Evolutionary conservation across 805 yeast genomes (phyloP), one percentile per base, ranked within the genome.

Genomic region (Candida insectorum): DNA sequence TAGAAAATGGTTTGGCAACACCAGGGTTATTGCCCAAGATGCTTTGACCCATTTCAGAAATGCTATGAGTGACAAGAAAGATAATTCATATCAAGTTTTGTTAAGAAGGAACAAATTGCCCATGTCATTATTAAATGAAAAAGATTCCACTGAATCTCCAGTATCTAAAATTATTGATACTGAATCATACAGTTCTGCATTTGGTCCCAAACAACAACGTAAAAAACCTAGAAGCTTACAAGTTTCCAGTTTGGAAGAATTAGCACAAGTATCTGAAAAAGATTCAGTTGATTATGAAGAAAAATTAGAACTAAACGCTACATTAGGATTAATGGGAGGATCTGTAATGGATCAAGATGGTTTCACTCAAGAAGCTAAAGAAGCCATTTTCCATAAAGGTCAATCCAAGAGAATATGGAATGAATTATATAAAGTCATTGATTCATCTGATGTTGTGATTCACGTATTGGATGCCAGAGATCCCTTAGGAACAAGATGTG

Each of bases 361-460:
- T 35, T 85, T 83, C 75, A 74, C 94, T 4, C 81, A 80, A 49
- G 93, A 86, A 50, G 96, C 97, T 24, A 88, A 86, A 56, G 98
- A 93, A 61, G 89, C 93, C 40, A 89, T 91, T 60, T 91, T 91
- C 72, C 80, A 83, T 56, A 91, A 91, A 60, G 98, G 98, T 51
- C 98, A 91, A 67, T 88, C 97, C 30, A 91, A 91, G 65, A 84
- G 98, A 69, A 91, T 91, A 48, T 91, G 98, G 98, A 93, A 93
- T 60, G 98, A 91, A 60, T 71, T 91, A 40, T 91, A 93, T 63
- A 91, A 91, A 58, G 98, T 91, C 31, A 88, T 91, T 48, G 98
- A 91, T 62, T 91, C 97, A 8, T 87, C 97, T 0, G 98, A 91
- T 67, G 97, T 91, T 27, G 95, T 91, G 24, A 85, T 91, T 40